Evolutionary conservation across 768 basidiomycete species (phyloP).

Genomic region (Mrakia hoshinonis): DNA sequence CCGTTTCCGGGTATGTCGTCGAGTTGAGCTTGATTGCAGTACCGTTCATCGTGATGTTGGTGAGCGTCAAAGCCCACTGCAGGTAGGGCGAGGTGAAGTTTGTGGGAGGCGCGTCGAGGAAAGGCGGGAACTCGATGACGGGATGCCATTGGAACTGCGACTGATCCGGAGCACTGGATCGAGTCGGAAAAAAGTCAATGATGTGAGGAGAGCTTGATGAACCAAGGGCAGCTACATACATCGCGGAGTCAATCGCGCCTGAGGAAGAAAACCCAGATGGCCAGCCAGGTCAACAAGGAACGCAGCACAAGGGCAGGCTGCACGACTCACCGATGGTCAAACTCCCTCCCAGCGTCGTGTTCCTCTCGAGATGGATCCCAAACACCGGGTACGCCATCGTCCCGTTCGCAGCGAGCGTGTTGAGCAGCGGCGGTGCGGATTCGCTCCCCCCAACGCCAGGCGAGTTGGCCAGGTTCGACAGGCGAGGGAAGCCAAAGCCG

Average conservation of each 20-base stretch:
- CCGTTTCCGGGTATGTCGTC: conserved; percentile 32
- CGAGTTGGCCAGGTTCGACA: conserved; percentile 5
- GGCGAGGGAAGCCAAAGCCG: conserved; percentile 15
- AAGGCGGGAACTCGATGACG: conserved; percentile 22
- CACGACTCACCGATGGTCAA: conserved; percentile 5
- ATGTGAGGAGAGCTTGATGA: background rate
- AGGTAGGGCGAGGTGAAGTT: conserved; percentile 29
- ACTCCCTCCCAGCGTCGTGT: conserved; percentile 12
- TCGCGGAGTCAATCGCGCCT: conserved; percentile 12
- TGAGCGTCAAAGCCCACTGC: conserved; percentile 36
- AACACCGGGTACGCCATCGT: conserved; percentile 12
- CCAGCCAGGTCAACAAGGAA: background rate
- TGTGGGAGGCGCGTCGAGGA: background rate
- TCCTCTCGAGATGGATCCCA: conserved; percentile 22
- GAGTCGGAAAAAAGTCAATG: background rate
- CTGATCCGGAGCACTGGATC: background rate
- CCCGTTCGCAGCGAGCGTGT: conserved; percentile 15
- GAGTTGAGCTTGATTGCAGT: conserved; percentile 33
- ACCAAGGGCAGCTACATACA: background rate
- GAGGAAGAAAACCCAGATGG: background rate
- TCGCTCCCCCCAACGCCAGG: background rate
- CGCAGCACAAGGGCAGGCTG: background rate
- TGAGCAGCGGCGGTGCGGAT: background rate
- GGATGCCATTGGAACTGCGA: conserved; percentile 15
- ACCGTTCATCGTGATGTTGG: conserved; percentile 36